Conservation (phyloP, 2,329 filamentous ascomycete genomes). For the Stagonosporopsis vannaccii region DNA sequence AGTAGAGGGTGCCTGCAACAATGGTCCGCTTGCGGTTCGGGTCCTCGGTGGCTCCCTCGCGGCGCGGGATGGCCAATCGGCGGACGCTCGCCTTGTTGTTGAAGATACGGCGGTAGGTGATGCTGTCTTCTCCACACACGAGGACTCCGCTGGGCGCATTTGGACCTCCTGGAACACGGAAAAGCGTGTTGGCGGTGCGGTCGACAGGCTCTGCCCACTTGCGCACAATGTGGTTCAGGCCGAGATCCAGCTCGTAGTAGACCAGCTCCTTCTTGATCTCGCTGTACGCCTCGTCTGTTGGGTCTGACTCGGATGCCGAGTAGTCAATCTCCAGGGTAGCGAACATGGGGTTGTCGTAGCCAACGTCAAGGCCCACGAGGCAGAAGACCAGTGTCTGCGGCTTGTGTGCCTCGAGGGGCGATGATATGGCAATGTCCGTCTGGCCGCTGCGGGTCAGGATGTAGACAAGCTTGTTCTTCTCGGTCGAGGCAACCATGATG, state of each 20-base stretch:
- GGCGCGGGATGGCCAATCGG: constrained; percentile 85
- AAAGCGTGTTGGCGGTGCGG: constrained; percentile 84
- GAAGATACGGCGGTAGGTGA: constrained; percentile 97
- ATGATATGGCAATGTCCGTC: constrained; percentile 95
- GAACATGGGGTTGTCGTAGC: constrained; percentile 96
- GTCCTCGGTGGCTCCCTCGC: constrained; percentile 88
- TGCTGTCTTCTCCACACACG: constrained; percentile 91
- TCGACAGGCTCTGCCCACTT: constrained; percentile 97
- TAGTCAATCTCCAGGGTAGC: constrained; percentile 95
- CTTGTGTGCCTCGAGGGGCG: constrained; percentile 94
- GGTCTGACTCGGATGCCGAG: constrained; percentile 87
- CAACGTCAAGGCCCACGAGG: constrained; percentile 88
- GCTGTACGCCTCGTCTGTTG: constrained; percentile 79
- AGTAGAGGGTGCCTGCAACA: constrained; percentile 94
- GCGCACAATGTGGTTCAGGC: constrained; percentile 94
- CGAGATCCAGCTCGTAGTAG: constrained; percentile 97
- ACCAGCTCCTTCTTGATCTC: constrained; percentile 90
- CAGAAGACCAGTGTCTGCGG: constrained; percentile 89
- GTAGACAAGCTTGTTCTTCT: constrained; percentile 99
- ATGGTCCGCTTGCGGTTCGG: constrained; percentile 88
- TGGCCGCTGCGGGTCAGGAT: constrained; percentile 95
- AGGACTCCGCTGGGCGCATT: constrained; percentile 95
- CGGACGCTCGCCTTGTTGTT: constrained; percentile 73
- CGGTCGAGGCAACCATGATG: constrained; percentile 89
- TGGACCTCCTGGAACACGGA: constrained; percentile 92